These are phyloP conservation scores for Dactylis glomerata DNA, from an alignment of 176 grass and related monocot genomes.

Conservation along the genomic window DNA sequence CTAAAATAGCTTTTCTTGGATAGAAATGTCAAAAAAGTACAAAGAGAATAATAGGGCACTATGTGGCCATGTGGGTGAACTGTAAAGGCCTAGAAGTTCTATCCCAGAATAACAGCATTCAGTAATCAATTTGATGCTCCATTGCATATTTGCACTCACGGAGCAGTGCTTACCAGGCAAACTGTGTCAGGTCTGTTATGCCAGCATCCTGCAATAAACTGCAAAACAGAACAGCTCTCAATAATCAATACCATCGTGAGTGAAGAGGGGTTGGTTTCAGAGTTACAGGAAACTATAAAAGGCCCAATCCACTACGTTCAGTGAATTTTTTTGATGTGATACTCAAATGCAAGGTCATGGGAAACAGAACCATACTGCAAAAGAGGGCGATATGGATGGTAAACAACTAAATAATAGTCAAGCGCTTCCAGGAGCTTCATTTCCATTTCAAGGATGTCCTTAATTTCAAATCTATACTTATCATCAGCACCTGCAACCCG, in stretches of 20 bases:
- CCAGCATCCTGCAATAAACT: conserved; percentile 92
- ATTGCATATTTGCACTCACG: neutral
- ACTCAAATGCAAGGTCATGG: neutral
- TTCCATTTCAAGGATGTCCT: conserved; percentile 99
- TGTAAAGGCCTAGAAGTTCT: neutral
- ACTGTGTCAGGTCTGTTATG: conserved; percentile 89
- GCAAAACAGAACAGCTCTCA: conserved; percentile 13
- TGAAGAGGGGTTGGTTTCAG: neutral
- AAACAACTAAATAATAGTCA: conserved; percentile 97
- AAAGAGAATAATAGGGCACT: neutral
- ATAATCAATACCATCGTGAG: neutral
- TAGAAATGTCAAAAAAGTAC: neutral
- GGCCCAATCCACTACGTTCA: neutral
- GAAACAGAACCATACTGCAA: conserved; percentile 71
- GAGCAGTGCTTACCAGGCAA: conserved; percentile 60
- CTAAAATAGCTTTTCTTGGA: neutral
- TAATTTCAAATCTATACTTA: conserved; percentile 95
- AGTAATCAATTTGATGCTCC: neutral
- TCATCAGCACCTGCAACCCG: conserved; percentile 59
- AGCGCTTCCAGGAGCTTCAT: conserved; percentile 98
- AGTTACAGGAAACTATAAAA: neutral
- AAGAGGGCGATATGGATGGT: conserved; percentile 88
- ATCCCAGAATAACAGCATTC: neutral
- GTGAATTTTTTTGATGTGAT: neutral
- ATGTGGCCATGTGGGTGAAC: neutral